Conservation (phyloP, 208 protist genomes). For the Vickermania ingenoplastis region DNA sequence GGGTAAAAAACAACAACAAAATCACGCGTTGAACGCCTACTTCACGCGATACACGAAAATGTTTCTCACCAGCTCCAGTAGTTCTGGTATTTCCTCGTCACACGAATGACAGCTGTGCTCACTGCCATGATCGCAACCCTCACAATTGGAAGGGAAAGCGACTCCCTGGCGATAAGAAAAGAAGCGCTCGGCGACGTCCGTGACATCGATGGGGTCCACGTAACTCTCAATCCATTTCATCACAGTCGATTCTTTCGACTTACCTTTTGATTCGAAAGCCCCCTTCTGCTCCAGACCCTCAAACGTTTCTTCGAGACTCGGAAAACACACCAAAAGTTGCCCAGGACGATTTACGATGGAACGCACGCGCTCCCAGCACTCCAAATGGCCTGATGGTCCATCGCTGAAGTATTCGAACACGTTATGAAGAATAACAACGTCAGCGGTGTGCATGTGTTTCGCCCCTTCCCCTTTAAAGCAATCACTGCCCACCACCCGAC, state of each 20-base stretch:
- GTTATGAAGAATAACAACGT: conserved; percentile 81
- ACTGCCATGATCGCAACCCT: neutral
- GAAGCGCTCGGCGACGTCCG: neutral
- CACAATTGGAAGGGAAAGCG: neutral
- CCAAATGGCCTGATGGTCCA: conserved; percentile 32
- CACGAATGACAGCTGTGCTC: neutral
- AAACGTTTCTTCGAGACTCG: conserved; percentile 51
- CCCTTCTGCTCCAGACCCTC: conserved; percentile 13
- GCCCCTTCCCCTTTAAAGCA: conserved; percentile 53
- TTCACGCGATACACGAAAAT: conserved; percentile 45
- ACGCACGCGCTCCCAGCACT: conserved; percentile 56
- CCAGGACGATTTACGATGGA: conserved; percentile 22
- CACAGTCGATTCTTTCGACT: neutral
- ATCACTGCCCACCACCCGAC: conserved; percentile 39
- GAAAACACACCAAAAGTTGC: conserved; percentile 53
- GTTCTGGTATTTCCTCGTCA: conserved; percentile 12
- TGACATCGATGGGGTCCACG: conserved; percentile 1
- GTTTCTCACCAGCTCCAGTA: conserved; percentile 26
- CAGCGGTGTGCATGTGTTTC: conserved; percentile 18
- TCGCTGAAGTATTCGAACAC: conserved; percentile 81
- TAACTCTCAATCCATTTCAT: conserved; percentile 7
- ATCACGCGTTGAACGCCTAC: conserved; percentile 6
- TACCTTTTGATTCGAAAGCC: neutral
- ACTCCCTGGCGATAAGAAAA: neutral
- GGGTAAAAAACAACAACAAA: too few relatives aligned